Evolutionary conservation across 2,329 filamentous ascomycete species (phyloP), one percentile per base, ranked within the genome.

Genomic region (Colletotrichum spaethianum): DNA sequence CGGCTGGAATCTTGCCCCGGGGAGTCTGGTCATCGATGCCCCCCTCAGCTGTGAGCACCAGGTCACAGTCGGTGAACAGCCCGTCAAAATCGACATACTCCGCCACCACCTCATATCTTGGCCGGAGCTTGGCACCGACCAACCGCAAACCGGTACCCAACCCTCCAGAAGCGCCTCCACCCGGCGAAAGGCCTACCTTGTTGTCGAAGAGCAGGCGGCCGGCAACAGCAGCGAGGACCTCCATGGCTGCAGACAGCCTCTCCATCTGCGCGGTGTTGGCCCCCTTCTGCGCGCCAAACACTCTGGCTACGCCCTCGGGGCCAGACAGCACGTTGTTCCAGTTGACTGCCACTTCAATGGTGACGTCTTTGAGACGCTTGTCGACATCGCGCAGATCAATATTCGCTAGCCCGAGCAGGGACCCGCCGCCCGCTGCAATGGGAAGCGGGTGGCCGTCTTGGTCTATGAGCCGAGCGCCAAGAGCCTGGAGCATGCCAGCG

Each of bases 31-130:
- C 81, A 73, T 89, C 87, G 20, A 89, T 82, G 12, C 85, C 85
- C 0, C 87, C 86, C 75, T 89, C 87, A 1, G 86, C 87, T 0
- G 86, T 89, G 73, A 89, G 80, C 0, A 88, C 85, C 9, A 89
- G 80, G 69, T 89, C 84, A 73, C 84, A 87, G 36, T 83, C 76
- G 18, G 83, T 80, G 64, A 89, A 85, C 4, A 87, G 79, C 2
- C 79, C 78, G 50, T 85, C 81, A 36, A 88, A 78, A 63, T 84
- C 81, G 59, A 88, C 84, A 74, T 87, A 88, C 70, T 86, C 84
- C 76, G 83, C 85, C 74, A 88, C 83, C 33, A 86, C 83, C 65
- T 87, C 86, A 75, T 84, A 86, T 56, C 86, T 80, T 20, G 86
- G 84, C 57, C 83, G 81, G 20, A 89, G 78, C 40, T 74, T 79